Conservation (phyloP, 2,329 filamentous ascomycete species). For the Lachnellula willkommii region DNA sequence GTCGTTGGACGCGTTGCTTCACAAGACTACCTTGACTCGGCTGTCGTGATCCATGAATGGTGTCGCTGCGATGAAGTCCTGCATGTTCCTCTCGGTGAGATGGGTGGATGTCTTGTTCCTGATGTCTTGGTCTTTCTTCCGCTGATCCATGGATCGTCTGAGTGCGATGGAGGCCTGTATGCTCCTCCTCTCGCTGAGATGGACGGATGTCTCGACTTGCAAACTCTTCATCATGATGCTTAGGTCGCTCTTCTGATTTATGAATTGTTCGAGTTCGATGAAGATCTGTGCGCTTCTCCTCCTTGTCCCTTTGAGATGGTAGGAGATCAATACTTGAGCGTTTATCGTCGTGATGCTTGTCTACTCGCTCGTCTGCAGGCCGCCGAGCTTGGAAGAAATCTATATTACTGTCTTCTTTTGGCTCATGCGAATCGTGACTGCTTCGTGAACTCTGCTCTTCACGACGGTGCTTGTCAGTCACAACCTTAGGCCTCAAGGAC, state of each 20-base stretch:
- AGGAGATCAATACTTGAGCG: constrained; percentile 12
- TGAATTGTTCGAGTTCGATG: constrained; percentile 22
- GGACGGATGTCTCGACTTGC: constrained; percentile 32
- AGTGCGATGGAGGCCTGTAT: constrained; percentile 1
- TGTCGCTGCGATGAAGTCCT: not conserved
- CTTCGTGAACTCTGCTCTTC: constrained; percentile 10
- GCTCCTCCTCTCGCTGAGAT: constrained; percentile 9
- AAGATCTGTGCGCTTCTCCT: constrained; percentile 17
- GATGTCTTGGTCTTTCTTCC: constrained; percentile 1
- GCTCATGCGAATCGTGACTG: constrained; percentile 11
- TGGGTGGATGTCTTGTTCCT: not conserved
- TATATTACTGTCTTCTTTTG: constrained; percentile 11
- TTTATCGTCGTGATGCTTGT: constrained; percentile 10
- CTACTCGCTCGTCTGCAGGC: constrained; percentile 4
- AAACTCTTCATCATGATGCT: constrained; percentile 3
- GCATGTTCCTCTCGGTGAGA: not conserved
- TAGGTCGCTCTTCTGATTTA: constrained; percentile 8
- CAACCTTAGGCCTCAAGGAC: constrained; percentile 18
- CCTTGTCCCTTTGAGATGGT: constrained; percentile 15
- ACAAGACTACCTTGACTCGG: not conserved
- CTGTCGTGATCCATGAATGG: not conserved
- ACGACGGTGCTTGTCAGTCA: constrained; percentile 11
- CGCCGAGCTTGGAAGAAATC: constrained; percentile 16
- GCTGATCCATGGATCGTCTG: not conserved
- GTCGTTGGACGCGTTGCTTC: constrained; percentile 23